phyloP scores from a whole-genome alignment of 2,329 filamentous ascomycete genomes.

The Cercospora brassicicola region DNA sequence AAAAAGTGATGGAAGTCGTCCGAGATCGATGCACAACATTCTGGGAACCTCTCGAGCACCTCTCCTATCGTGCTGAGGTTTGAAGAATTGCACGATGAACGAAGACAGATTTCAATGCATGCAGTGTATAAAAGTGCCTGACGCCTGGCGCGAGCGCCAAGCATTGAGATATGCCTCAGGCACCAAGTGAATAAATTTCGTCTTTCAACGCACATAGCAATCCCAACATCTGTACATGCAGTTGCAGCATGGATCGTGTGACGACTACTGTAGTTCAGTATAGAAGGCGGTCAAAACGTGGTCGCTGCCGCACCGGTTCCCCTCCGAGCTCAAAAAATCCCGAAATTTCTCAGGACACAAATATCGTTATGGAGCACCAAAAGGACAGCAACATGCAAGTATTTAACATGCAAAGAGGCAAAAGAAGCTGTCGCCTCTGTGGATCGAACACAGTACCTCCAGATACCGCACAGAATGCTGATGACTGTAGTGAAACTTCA shows the following conservation, averaged over 20 bases:
- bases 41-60: too few species aligned
- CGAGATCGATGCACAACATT: too few species aligned
- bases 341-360: neutral
- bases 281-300: neutral
- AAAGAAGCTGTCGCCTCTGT: neutral
- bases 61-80: too few species aligned
- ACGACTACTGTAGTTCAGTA: neutral
- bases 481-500: slow-evolving; percentile 7
- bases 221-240: too few species aligned
- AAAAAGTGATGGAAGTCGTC: too few species aligned
- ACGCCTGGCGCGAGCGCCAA: neutral
- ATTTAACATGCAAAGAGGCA: neutral
- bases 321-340: neutral
- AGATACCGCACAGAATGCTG: slow-evolving; percentile 14
- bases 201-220: neutral
- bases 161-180: neutral
- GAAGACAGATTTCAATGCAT: too few species aligned
- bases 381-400: neutral
- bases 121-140: neutral
- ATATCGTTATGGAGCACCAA: neutral
- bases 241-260: neutral
- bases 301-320: neutral
- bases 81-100: too few species aligned
- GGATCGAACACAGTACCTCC: slow-evolving; percentile 13
- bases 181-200: neutral